Percentiles rank a stretch among this genome's conserved stretches.
Evolutionary conservation across 2,329 filamentous ascomycete genomes (phyloP).

Genomic region (Fusarium torreyae): DNA sequence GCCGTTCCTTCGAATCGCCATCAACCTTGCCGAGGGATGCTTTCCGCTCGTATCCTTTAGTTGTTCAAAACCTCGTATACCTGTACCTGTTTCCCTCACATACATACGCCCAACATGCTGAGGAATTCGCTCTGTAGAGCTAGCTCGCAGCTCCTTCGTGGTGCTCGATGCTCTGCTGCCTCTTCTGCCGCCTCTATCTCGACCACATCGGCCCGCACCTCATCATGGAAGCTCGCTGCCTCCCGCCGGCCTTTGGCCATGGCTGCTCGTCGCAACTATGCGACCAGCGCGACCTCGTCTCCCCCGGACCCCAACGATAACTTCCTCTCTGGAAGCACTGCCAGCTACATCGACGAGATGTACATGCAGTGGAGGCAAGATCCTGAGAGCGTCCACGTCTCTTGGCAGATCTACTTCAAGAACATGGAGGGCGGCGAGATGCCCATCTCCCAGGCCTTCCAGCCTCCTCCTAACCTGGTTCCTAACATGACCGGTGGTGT

Average conservation of each 20-base stretch:
- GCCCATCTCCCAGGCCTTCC: slow-evolving; percentile 97
- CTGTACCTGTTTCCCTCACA: slow-evolving; percentile 35
- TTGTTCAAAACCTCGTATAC: slow-evolving; percentile 33
- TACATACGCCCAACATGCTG: slow-evolving; percentile 72
- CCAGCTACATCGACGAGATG: slow-evolving; percentile 99
- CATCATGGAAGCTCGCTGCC: slow-evolving; percentile 62
- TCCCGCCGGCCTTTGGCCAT: slow-evolving; percentile 66
- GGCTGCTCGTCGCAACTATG: slow-evolving; percentile 67
- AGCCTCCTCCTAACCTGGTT: slow-evolving; percentile 92
- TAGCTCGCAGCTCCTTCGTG: slow-evolving; percentile 73
- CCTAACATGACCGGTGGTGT: slow-evolving; percentile 85
- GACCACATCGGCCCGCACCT: slow-evolving; percentile 57
- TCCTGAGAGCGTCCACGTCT: slow-evolving; percentile 93
- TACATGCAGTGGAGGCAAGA: slow-evolving; percentile 98
- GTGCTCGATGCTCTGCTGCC: slow-evolving; percentile 64
- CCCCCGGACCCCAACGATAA: slow-evolving; percentile 89
- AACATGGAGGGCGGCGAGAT: slow-evolving; percentile 99
- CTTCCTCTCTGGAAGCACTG: slow-evolving; percentile 96
- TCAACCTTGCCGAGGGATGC: slow-evolving; percentile 54
- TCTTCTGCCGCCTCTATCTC: slow-evolving; percentile 61
- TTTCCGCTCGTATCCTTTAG: slow-evolving; percentile 47
- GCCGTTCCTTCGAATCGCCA: slow-evolving; percentile 60
- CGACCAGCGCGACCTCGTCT: slow-evolving; percentile 66
- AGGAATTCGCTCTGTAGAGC: slow-evolving; percentile 77
- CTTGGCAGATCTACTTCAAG: slow-evolving; percentile 99